phyloP scores from a whole-genome alignment of 352 stramenopile species.

The Pythium vanterpoolii region DNA sequence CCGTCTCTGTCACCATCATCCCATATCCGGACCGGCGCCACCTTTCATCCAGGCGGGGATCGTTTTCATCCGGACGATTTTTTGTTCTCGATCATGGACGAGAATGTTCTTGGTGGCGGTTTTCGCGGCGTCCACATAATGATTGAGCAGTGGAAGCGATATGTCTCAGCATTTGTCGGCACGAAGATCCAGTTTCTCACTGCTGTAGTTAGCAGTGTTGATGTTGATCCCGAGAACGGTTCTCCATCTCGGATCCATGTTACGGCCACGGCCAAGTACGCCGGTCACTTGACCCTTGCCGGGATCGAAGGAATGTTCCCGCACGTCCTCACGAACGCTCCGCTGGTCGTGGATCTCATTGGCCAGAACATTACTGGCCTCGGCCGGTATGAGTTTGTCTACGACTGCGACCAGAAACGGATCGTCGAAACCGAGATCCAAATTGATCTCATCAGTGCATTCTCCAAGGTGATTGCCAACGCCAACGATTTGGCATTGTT shows the following conservation, averaged over 20 bases:
- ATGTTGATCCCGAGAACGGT: conserved; percentile 10
- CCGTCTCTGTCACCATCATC: neutral
- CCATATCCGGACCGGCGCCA: no score
- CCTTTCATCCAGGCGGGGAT: no score
- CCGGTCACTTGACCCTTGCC: conserved; percentile 12
- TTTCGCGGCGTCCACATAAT: conserved; percentile 13
- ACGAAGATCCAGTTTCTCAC: conserved; percentile 14
- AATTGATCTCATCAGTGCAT: conserved; percentile 15
- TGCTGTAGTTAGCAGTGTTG: conserved; percentile 9
- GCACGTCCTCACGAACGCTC: conserved; percentile 8
- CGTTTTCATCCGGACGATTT: conserved; percentile 5
- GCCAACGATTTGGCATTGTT: conserved; percentile 11
- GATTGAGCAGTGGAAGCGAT: conserved; percentile 25
- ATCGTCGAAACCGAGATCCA: conserved; percentile 12
- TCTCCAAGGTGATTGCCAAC: conserved; percentile 9
- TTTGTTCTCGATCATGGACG: conserved; percentile 12
- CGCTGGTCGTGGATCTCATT: conserved; percentile 14
- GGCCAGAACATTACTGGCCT: conserved; percentile 11
- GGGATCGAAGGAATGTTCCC: conserved; percentile 20
- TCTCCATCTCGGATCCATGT: conserved; percentile 4
- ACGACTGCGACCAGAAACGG: conserved; percentile 10
- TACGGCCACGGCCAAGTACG: conserved; percentile 12
- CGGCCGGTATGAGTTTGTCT: conserved; percentile 17
- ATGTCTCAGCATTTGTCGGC: conserved; percentile 11
- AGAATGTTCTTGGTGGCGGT: conserved; percentile 10